phyloP scores from a whole-genome alignment of 2,329 filamentous ascomycete genomes.

The Monosporascus sp. region DNA sequence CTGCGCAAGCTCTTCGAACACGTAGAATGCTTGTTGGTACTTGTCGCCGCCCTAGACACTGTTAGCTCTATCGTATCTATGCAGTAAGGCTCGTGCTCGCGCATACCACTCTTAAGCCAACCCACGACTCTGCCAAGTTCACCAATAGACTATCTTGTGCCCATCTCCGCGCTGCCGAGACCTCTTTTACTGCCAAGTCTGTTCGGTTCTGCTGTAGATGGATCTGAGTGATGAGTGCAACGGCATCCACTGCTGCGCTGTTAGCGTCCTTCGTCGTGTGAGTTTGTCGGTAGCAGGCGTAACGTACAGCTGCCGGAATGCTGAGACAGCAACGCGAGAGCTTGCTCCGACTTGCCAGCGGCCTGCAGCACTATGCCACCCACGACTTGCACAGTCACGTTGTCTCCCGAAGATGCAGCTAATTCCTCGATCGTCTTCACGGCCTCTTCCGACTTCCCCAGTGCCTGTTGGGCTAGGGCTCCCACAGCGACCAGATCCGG shows the following conservation, averaged over 20 bases:
- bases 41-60: slow-evolving; percentile 73
- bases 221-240: slow-evolving; percentile 86
- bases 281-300: no score
- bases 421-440: slow-evolving; percentile 61
- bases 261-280: slow-evolving; percentile 6
- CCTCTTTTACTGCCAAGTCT: slow-evolving; percentile 87
- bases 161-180: slow-evolving; percentile 80
- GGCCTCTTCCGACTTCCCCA: slow-evolving; percentile 58
- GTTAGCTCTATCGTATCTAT: no score
- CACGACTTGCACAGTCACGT: slow-evolving; percentile 74
- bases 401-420: slow-evolving; percentile 61
- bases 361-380: slow-evolving; percentile 77
- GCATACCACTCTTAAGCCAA: slow-evolving; percentile 76
- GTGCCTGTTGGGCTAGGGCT: slow-evolving; percentile 63
- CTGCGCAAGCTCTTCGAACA: slow-evolving; percentile 93
- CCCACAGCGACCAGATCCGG: slow-evolving; percentile 73
- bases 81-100: background rate
- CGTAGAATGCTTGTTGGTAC: slow-evolving; percentile 96
- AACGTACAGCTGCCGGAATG: slow-evolving; percentile 80
- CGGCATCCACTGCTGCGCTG: slow-evolving; percentile 58
- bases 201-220: slow-evolving; percentile 86
- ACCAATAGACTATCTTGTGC: slow-evolving; percentile 91
- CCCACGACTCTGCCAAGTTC: slow-evolving; percentile 94
- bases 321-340: slow-evolving; percentile 69
- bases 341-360: slow-evolving; percentile 78